phyloP scores from a whole-genome alignment of 768 basidiomycete genomes.

The Podaxis pistillaris region DNA sequence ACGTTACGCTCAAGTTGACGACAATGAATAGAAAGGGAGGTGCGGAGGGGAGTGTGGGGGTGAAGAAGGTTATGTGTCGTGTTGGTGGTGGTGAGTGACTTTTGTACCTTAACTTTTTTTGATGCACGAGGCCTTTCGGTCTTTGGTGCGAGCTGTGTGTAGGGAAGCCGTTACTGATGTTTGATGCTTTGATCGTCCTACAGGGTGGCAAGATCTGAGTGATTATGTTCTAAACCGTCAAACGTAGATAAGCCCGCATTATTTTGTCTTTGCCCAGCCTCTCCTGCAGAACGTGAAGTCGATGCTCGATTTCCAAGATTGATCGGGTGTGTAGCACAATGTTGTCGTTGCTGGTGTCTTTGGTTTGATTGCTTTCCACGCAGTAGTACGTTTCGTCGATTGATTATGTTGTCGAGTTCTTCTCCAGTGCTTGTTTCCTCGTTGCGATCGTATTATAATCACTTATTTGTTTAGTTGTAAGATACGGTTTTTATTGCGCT shows the following conservation, averaged over 20 bases:
- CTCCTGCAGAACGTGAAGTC: background rate
- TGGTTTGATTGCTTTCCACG: background rate
- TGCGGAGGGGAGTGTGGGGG: slow-evolving; percentile 46
- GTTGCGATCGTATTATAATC: slow-evolving; percentile 7
- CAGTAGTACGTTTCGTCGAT: slow-evolving; percentile 4
- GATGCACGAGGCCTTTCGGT: background rate
- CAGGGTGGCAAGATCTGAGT: slow-evolving; percentile 80
- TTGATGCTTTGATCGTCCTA: slow-evolving; percentile 1
- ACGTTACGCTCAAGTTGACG: slow-evolving; percentile 77
- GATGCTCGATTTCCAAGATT: background rate
- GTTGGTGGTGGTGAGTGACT: slow-evolving; percentile 74
- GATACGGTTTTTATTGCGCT: slow-evolving; percentile 4
- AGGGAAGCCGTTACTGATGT: slow-evolving; percentile 6
- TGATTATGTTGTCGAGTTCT: slow-evolving; percentile 11
- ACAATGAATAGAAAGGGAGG: slow-evolving; percentile 65
- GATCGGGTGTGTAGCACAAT: background rate
- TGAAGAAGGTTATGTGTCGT: slow-evolving; percentile 90
- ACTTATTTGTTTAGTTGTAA: slow-evolving; percentile 9
- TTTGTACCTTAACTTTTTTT: background rate
- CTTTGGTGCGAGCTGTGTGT: background rate
- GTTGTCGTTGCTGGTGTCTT: background rate
- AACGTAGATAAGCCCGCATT: slow-evolving; percentile 27
- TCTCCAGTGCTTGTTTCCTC: background rate
- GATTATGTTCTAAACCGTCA: slow-evolving; percentile 77
- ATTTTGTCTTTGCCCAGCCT: background rate